A percentile compares a stretch with the other conserved stretches of the same genome.
phyloP scores from a whole-genome alignment of 2,329 filamentous ascomycete genomes.

The Fusarium sp. region DNA sequence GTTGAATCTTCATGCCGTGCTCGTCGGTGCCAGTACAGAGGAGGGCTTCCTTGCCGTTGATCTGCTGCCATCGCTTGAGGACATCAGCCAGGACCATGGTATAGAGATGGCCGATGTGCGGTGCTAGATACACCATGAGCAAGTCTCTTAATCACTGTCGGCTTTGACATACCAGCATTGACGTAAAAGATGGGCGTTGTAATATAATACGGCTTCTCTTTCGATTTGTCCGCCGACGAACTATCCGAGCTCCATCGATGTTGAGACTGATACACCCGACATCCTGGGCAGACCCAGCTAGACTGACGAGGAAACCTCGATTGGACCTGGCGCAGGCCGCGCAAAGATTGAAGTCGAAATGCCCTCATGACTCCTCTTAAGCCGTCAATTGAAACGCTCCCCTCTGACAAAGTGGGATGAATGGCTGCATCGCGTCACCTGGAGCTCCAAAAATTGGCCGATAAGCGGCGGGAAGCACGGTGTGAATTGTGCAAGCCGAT shows the following conservation, averaged over 20 bases:
- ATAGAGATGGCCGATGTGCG: slow-evolving; percentile 95
- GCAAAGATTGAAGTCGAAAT: slow-evolving; percentile 43
- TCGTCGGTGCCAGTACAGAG: slow-evolving; percentile 95
- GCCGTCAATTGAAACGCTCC: background rate
- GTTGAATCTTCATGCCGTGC: slow-evolving; percentile 97
- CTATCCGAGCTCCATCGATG: slow-evolving; percentile 49
- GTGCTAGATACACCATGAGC: slow-evolving; percentile 65
- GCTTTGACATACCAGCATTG: slow-evolving; percentile 78
- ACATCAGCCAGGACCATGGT: slow-evolving; percentile 92
- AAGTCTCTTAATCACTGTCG: rapidly evolving
- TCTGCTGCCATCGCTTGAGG: slow-evolving; percentile 88
- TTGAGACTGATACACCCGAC: slow-evolving; percentile 37
- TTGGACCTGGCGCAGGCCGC: slow-evolving; percentile 37
- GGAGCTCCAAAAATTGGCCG: slow-evolving; percentile 28
- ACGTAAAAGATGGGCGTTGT: slow-evolving; percentile 99
- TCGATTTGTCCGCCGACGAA: slow-evolving; percentile 72
- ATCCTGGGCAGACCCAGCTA: slow-evolving; percentile 47
- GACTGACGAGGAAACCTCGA: slow-evolving; percentile 29
- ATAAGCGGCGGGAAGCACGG: slow-evolving; percentile 35
- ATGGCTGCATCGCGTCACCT: slow-evolving; percentile 22
- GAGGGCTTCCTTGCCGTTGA: slow-evolving; percentile 78
- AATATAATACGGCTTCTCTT: slow-evolving; percentile 89
- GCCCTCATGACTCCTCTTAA: slow-evolving; percentile 43
- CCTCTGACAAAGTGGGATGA: background rate
- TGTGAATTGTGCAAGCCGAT: slow-evolving; percentile 33